Evolutionary conservation across 805 yeast species (phyloP), one percentile per base, ranked within the genome.

Genomic region (Metschnikowia aberdeeniae): DNA sequence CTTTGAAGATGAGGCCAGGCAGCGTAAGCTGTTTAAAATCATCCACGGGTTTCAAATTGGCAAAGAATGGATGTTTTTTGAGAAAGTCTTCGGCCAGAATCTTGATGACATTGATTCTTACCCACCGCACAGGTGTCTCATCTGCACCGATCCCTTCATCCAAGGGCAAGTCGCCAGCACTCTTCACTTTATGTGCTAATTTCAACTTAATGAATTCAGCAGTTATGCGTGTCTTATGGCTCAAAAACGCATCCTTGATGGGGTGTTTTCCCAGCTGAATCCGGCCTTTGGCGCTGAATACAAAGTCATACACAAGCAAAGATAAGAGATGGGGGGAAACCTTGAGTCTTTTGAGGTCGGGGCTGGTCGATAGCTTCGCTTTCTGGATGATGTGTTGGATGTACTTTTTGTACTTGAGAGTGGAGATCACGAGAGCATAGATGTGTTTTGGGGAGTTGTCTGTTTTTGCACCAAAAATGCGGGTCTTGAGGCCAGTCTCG

Each of bases 261-360:
- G 92, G 86, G 50, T 84, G 89, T 57, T 89, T 90, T 6, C 95
- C 95, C 73, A 89, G 84, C 60, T 89, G 95, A 47, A 92, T 84
- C 50, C 97, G 69, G 9, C 95, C 93, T 24, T 80, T 74, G 51
- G 81, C 77, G 5, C 92, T 77, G 46, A 93, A 75, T 5, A 90
- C 63, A 43, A 89, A 69, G 66, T 92, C 99, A 58, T 92, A 95
- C 1, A 84, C 84, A 64, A 92, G 64, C 7, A 92, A 68, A 43
- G 82, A 50, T 2, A 86, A 78, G 39, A 86, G 63, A 12, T 73
- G 67, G 43, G 76, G 78, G 10, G 76, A 76, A 19, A 85, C 58
- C 47, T 73, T 75, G 40, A 62, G 48, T 42, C 61, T 64, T 42
- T 61, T 61, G 41, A 66, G 62, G 45, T 73, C 75, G 32, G 67